Percentiles rank a stretch among this genome's conserved stretches.
Conservation (phyloP, 169 alveolate genomes). For the Besnoitia besnoiti region DNA sequence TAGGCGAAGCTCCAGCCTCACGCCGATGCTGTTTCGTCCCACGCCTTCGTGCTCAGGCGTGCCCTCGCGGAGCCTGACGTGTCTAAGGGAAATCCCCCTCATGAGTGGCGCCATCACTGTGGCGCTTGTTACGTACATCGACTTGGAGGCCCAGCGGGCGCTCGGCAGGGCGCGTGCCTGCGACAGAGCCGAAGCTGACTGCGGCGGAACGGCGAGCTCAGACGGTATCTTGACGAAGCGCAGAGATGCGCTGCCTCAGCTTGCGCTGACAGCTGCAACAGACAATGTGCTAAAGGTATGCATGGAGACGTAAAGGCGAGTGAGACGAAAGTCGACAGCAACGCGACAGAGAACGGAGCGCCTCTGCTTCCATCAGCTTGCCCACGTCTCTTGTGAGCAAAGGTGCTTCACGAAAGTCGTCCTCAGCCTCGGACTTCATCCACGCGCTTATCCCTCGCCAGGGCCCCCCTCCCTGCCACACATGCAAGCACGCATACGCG, state of each 20-base stretch:
- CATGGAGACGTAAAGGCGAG: not conserved
- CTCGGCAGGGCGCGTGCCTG: not conserved
- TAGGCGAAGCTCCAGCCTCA: constrained; percentile 2
- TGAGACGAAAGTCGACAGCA: no score
- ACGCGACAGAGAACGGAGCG: no score
- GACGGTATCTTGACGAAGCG: not conserved
- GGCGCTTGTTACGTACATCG: constrained; percentile 40
- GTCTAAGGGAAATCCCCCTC: constrained; percentile 54
- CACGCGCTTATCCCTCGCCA: no score
- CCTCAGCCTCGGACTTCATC: no score
- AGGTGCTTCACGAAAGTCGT: no score
- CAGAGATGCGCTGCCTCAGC: not conserved
- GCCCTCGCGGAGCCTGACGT: not conserved
- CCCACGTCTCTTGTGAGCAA: no score
- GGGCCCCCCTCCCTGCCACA: no score
- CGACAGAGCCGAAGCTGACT: not conserved
- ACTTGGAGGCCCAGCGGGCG: not conserved
- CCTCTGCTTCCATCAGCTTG: no score
- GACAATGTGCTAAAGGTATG: constrained; percentile 9
- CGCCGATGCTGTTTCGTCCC: not conserved
- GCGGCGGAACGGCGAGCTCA: not conserved
- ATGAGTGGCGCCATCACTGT: constrained; percentile 61
- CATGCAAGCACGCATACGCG: no score
- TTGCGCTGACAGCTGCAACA: not conserved
- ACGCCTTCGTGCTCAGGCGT: not conserved